phyloP scores from a whole-genome alignment of 495 filamentous ascomycete genomes.

The Patellaria atrata region DNA sequence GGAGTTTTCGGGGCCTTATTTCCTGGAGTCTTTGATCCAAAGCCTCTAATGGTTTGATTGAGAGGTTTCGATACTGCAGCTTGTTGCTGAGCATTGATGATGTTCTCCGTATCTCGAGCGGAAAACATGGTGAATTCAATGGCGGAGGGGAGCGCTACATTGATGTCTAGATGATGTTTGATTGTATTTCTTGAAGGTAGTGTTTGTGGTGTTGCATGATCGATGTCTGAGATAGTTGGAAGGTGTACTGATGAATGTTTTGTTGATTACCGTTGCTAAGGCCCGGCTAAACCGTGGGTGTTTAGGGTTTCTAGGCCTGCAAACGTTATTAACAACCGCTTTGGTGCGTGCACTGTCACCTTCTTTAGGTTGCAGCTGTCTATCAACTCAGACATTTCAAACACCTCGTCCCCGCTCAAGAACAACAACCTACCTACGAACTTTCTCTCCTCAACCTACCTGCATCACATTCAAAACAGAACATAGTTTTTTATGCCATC shows the following conservation, averaged over 20 bases:
- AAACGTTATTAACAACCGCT: too few relatives aligned
- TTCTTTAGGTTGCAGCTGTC: too few relatives aligned
- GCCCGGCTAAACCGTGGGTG: too few relatives aligned
- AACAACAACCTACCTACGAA: background rate
- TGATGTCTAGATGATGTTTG: slow-evolving; percentile 14
- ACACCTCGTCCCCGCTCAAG: background rate
- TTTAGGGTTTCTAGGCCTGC: too few relatives aligned
- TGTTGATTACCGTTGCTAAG: too few relatives aligned
- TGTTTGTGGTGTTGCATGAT: slow-evolving; percentile 10
- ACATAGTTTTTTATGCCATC: slow-evolving; percentile 1
- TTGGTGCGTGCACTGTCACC: too few relatives aligned
- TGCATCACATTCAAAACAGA: background rate
- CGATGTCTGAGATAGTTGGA: background rate
- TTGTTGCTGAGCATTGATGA: slow-evolving; percentile 59
- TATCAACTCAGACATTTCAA: slow-evolving; percentile 1
- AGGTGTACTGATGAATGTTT: background rate
- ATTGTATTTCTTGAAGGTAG: slow-evolving; percentile 7
- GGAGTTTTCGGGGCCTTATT: slow-evolving; percentile 69
- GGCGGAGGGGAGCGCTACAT: too few relatives aligned
- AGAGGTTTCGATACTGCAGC: slow-evolving; percentile 65
- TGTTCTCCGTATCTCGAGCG: too few relatives aligned
- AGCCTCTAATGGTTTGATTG: slow-evolving; percentile 47
- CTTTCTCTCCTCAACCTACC: slow-evolving; percentile 3
- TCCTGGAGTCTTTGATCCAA: slow-evolving; percentile 66
- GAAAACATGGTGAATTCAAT: too few relatives aligned